Percentiles rank a stretch among this genome's conserved stretches.
phyloP scores from a whole-genome alignment of 208 protist genomes.

The Trypanosoma lewisi region DNA sequence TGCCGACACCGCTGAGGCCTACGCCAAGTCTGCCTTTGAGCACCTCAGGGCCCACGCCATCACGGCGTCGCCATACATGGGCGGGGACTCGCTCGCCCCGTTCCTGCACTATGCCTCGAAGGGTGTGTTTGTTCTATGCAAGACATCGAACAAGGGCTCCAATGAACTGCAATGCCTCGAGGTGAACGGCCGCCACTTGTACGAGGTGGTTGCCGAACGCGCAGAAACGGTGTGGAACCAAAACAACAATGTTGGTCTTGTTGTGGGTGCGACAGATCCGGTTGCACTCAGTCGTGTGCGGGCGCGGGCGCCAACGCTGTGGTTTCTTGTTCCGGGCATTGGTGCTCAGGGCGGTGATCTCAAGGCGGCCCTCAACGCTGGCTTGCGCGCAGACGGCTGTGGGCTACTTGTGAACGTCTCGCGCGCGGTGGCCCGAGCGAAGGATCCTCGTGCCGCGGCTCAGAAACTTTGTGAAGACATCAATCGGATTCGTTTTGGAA shows the following conservation, averaged over 20 bases:
- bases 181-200: slow-evolving; percentile 55
- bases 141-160: slow-evolving; percentile 89
- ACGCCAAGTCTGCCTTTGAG: slow-evolving; percentile 78
- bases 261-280: slow-evolving; percentile 83
- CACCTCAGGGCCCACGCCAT: slow-evolving; percentile 81
- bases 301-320: slow-evolving; percentile 71
- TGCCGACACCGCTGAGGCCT: slow-evolving; percentile 81
- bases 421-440: slow-evolving; percentile 63
- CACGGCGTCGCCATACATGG: slow-evolving; percentile 88
- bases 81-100: slow-evolving; percentile 71
- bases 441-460: slow-evolving; percentile 65
- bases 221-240: slow-evolving; percentile 70
- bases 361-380: slow-evolving; percentile 63
- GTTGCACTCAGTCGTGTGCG: slow-evolving; percentile 74
- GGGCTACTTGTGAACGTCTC: slow-evolving; percentile 88
- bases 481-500: slow-evolving; percentile 59
- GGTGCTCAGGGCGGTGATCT: slow-evolving; percentile 84
- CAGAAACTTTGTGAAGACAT: slow-evolving; percentile 77
- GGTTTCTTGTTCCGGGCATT: slow-evolving; percentile 88
- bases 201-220: slow-evolving; percentile 76
- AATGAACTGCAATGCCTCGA: slow-evolving; percentile 80
- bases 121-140: slow-evolving; percentile 86
- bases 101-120: slow-evolving; percentile 77
- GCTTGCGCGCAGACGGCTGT: slow-evolving; percentile 72
- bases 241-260: slow-evolving; percentile 82